Evolutionary conservation across 768 basidiomycete species (phyloP), one percentile per base, ranked within the genome.

Genomic region (Agrocybe pediades): DNA sequence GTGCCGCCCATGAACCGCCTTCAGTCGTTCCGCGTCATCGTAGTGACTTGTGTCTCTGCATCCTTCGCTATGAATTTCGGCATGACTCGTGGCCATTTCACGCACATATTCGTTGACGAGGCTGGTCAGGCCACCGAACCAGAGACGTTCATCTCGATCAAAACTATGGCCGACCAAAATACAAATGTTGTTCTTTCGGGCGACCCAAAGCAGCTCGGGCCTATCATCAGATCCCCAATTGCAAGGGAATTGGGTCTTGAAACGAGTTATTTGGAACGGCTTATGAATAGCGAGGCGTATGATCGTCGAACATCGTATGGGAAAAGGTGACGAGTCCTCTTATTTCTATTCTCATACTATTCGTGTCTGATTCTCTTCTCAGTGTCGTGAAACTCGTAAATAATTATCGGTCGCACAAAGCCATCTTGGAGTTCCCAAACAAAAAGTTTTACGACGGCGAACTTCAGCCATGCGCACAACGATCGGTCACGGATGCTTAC

Each of bases 121-220:
- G 87, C 86, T 0, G 87, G 85, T 0, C 87, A 90, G 60, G 85
- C 86, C 2, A 84, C 82, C 0, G 87, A 90, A 64, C 84, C 86
- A 0, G 87, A 88, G 63, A 74, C 75, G 0, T 83, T 87, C 67
- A 74, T 87, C 15, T 70, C 81, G 0, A 79, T 88, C 68, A 84
- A 84, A 68, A 82, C 80, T 0, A 74, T 87, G 66, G 80, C 83
- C 0, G 73, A 79, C 49, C 64, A 63, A 3, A 50, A 59, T 0
- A 89, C 87, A 0, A 85, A 82, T 44, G 66, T 89, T 21, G 65
- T 89, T 2, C 71, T 90, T 0, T 81, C 85, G 1, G 87, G 88
- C 0, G 88, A 90, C 60, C 87, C 82, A 0, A 86, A 84, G 66
- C 88, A 89, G 59, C 73, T 89, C 8, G 86, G 88, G 0, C 88